Conservation (phyloP, 1,139 yeast species). For the Hanseniaspora sp. region DNA sequence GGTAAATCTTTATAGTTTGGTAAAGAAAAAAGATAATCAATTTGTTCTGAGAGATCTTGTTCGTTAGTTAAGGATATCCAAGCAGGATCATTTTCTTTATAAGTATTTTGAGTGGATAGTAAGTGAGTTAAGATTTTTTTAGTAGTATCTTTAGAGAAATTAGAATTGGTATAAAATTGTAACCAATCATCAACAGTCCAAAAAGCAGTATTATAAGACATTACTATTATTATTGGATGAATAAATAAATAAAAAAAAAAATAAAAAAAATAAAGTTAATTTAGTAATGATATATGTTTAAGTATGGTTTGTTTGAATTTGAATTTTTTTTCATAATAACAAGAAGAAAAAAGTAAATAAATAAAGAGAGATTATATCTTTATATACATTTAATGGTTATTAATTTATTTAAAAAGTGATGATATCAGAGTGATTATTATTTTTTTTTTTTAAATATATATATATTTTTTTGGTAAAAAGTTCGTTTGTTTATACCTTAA, state of each 20-base stretch:
- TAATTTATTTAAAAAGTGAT: too few relatives aligned
- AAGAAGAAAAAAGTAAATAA: too few relatives aligned
- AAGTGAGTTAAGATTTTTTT: slow-evolving; percentile 39
- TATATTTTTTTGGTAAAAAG: neutral
- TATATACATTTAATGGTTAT: too few relatives aligned
- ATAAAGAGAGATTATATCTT: too few relatives aligned
- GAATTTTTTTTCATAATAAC: too few relatives aligned
- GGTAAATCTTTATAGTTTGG: slow-evolving; percentile 38
- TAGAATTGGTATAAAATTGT: slow-evolving; percentile 44
- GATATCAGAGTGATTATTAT: too few relatives aligned
- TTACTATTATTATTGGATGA: too few relatives aligned
- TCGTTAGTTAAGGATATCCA: slow-evolving; percentile 71
- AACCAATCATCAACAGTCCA: slow-evolving; percentile 68
- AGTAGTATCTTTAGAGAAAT: slow-evolving; percentile 52
- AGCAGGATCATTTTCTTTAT: slow-evolving; percentile 56
- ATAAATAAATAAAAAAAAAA: too few relatives aligned
- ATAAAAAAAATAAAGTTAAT: too few relatives aligned
- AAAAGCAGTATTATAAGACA: slow-evolving; percentile 2
- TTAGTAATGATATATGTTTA: too few relatives aligned
- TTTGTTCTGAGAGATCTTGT: slow-evolving; percentile 58
- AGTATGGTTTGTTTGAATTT: too few relatives aligned
- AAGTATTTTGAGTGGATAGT: slow-evolving; percentile 37
- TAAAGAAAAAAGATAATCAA: slow-evolving; percentile 61
- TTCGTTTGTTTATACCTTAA: neutral
- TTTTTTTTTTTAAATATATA: too few relatives aligned